Evolutionary conservation across 2,329 filamentous ascomycete genomes (phyloP).

Genomic region (Sordariomycetes sp.): DNA sequence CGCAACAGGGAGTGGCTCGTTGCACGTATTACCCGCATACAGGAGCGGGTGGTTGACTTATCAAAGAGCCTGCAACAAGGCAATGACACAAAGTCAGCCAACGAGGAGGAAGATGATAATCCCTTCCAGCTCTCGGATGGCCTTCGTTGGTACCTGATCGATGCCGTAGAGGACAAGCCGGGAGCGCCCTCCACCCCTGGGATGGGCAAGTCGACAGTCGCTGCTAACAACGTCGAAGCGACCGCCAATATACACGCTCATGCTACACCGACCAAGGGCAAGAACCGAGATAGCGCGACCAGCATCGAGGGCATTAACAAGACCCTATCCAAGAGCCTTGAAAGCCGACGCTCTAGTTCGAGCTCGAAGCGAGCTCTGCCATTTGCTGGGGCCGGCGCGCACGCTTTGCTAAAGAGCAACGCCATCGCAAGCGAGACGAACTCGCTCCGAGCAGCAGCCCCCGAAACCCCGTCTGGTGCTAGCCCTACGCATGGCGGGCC

Average conservation of each 20-base stretch:
- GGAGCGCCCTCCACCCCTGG: slow-evolving; percentile 88
- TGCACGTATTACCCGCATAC: slow-evolving; percentile 81
- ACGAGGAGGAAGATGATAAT: slow-evolving; percentile 78
- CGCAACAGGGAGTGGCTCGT: slow-evolving; percentile 90
- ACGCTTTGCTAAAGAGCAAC: slow-evolving; percentile 35
- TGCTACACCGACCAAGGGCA: slow-evolving; percentile 32
- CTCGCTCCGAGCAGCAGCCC: slow-evolving; percentile 40
- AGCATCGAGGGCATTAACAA: slow-evolving; percentile 67
- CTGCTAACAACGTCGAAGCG: slow-evolving; percentile 78
- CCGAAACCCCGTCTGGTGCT: slow-evolving; percentile 28
- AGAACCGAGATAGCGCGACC: slow-evolving; percentile 34
- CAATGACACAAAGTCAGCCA: slow-evolving; percentile 39
- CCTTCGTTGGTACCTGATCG: slow-evolving; percentile 90
- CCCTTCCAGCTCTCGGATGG: slow-evolving; percentile 95
- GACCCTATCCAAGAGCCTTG: slow-evolving; percentile 77
- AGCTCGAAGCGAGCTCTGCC: slow-evolving; percentile 69
- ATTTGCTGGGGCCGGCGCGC: slow-evolving; percentile 33
- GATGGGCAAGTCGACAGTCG: slow-evolving; percentile 84
- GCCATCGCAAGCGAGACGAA: slow-evolving; percentile 50
- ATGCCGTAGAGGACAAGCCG: slow-evolving; percentile 87
- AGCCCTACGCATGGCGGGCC: slow-evolving; percentile 29
- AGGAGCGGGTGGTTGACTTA: slow-evolving; percentile 88
- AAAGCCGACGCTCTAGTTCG: slow-evolving; percentile 83
- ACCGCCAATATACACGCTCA: slow-evolving; percentile 60
- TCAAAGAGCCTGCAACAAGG: slow-evolving; percentile 60